Evolutionary conservation across 768 basidiomycete species (phyloP), one percentile per base, ranked within the genome.

Genomic region (Boletus patriciae): DNA sequence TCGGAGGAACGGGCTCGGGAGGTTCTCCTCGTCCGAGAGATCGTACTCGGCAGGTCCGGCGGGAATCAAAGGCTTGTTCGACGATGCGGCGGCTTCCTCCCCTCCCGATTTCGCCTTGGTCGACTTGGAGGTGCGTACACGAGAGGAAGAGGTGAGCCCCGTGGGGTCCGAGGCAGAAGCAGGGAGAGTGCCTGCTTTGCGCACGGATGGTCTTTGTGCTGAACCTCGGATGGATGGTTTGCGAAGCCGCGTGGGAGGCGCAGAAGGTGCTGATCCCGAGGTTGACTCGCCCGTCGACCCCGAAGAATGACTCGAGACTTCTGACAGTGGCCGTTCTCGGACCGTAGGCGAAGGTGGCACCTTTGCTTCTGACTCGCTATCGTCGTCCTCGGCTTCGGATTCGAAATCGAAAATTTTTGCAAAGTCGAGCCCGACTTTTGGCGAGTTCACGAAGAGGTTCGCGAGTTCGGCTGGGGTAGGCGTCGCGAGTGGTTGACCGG

Each of bases 1-100:
- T 66, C 87, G 88, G 42, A 93, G 67, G 72, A 93, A 93, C 6
- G 91, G 92, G 66, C 88, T 90, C 0, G 91, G 92, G 0, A 93
- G 78, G 68, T 92, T 92, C 69, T 91, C 90, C 67, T 91, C 91
- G 66, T 93, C 90, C 1, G 77, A 77, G 11, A 87, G 63, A 68
- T 92, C 85, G 63, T 91, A 93, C 55, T 80, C 74, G 4, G 83
- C 76, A 4, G 80, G 70, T 0, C 46, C 52, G 1, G 23, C 29
- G 3, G 62, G 57, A 4, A 51, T 60, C 8, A 69, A 62, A n/a
- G 42, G 42, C 18, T 72, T 70, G 8, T 36, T 46, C 6, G 58
- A 58, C 27, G 49, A 48, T 6, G 18, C 2, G 27, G 29, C 12
- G 4, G 23, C 19, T 1, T 40, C 46, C 11, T 60, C 57, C 29